Evolutionary conservation across 2,329 filamentous ascomycete species (phyloP), one percentile per base, ranked within the genome.

Genomic region (Ceratocystis albifundus): DNA sequence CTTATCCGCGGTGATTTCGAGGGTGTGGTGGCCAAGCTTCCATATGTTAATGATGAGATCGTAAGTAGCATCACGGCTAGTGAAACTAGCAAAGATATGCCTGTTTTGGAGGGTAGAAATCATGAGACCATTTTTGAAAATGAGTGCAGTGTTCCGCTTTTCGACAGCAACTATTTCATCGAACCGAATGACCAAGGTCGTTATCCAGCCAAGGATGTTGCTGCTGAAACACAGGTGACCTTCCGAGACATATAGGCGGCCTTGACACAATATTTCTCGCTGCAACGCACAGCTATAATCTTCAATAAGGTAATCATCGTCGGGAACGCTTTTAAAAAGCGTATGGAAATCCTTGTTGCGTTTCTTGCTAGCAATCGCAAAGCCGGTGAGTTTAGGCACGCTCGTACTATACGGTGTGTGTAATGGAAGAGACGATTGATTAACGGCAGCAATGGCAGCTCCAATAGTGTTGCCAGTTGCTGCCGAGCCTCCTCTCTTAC

Each of bases 161-260:
- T 99, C 94, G 6, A 99, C 89, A 0, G 93, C 91, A 22, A 97
- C 90, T 67, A 99, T 90, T 75, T 99, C 94, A 73, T 99, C 94
- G 74, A 99, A 99, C 75, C 91, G 95, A 79, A 99, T 96, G 64
- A 99, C 93, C 53, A 99, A 80, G 1, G 94, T 99, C 0, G 94
- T 99, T 25, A 95, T 89, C 94, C 94, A 99, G 65, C 94, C 94
- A 61, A 99, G 84, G 70, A 99, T 99, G 74, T 99, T 99, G 79
- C 94, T 97, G 72, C 92, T 96, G 76, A 99, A 99, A 78, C 94
- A 99, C 61, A 99, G 85, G 74, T 99, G 93, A 10, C 93, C 92
- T 77, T 99, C 94, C 0, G 94, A 97, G 53, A 99, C 90, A 73
- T 99, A 99, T 15, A 99, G 82, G 50, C 94, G 84, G 4, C 94